Evolutionary conservation across 2,329 filamentous ascomycete genomes (phyloP).

Genomic region (Fusarium zealandicum): DNA sequence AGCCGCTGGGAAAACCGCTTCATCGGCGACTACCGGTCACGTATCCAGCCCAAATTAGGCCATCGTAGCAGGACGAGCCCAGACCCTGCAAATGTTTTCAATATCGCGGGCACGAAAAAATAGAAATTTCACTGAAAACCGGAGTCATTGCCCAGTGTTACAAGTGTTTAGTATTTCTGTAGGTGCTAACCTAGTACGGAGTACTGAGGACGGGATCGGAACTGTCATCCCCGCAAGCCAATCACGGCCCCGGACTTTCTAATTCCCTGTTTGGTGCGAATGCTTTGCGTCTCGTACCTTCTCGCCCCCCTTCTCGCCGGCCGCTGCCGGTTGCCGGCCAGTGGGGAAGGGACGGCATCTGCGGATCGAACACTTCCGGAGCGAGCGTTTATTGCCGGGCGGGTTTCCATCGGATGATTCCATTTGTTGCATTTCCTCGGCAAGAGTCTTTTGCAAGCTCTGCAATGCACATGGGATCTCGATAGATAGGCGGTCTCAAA

Average conservation of each 20-base stretch:
- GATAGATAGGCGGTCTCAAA: background rate
- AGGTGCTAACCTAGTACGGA: no score
- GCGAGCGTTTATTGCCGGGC: conserved; percentile 2
- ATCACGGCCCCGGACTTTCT: conserved; percentile 40
- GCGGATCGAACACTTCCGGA: conserved; percentile 13
- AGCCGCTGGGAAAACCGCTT: conserved; percentile 16
- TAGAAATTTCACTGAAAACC: no score
- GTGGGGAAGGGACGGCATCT: conserved; percentile 8
- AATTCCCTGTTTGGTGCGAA: conserved; percentile 33
- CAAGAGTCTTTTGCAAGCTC: background rate
- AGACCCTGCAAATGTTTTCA: background rate
- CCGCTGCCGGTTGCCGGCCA: conserved; percentile 16
- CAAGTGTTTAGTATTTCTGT: background rate
- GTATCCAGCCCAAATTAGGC: background rate
- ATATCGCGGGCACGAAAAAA: no score
- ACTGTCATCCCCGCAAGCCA: conserved; percentile 30
- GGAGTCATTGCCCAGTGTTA: no score
- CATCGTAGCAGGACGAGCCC: background rate
- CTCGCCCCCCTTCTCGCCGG: conserved; percentile 14
- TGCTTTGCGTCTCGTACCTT: conserved; percentile 13
- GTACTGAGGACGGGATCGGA: conserved; percentile 7
- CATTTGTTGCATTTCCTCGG: conserved; percentile 19
- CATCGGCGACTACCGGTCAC: conserved; percentile 20
- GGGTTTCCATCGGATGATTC: conserved; percentile 8
- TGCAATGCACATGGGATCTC: no score